Base-by-base conservation (phyloP, 1,284 basidiomycete genomes). In the Hypsizygus ulmarius region DNA sequence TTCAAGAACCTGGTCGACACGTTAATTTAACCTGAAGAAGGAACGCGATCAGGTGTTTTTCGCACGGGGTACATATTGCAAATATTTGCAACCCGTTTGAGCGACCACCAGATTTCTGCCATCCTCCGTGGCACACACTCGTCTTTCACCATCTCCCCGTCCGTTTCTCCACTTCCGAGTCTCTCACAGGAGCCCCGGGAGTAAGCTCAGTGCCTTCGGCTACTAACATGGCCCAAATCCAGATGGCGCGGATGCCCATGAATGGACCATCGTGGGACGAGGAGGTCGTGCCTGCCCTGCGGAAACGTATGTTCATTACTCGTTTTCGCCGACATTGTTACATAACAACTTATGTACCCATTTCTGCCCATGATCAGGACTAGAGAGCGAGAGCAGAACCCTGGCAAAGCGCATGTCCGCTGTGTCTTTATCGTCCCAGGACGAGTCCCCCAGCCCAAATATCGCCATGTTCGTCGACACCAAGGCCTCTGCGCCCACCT, bases 371-470 rank as follows among this genome's bases (percentile, higher is more conserved):
- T 41, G 19, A 4, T 18, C 57, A 90, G 87, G 87, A 49, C 76
- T 90, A 14, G 80, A 90, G 66, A 76, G 70, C 54, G 87, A 90
- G 69, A 87, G 85, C 59, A 75, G 79, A 35, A 79, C 79, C 14
- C 72, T 90, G 51, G 73, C 87, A 29, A 82, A 79, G 56, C 81
- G 87, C 50, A 80, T 90, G 63, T 89, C 87, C 45, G 77, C 82
- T 52, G 74, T 83, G 25, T 87, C 87, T 39, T 72, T 87, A 41
- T 70, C 73, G 15, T 81, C 82, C 18, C 55, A 59, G 40, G 65
- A 67, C 49, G 64, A 70, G 38, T 43, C 53, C 25, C 37, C 54
- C 11, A 38, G 34, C 44, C 41, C 58, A 16, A 51, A 43, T 45
- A 47, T 53, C 45, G 39, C 50, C 34, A 41, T 55, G 40, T 47